Evolutionary conservation across 176 grass and related monocot species (phyloP).

Genomic region (Zoysia japonica): DNA sequence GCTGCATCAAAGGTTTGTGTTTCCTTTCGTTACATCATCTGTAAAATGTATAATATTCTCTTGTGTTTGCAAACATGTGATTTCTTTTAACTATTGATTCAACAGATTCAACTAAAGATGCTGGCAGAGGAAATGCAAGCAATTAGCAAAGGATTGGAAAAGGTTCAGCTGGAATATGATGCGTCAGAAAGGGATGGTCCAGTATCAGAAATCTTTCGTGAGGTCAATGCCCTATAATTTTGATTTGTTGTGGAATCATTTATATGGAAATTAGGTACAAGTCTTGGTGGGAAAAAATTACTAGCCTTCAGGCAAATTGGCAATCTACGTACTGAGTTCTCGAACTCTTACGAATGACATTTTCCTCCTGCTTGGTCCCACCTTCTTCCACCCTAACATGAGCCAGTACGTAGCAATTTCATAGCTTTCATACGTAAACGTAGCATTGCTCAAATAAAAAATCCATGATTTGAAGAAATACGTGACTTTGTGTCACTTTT

Average conservation of each 20-base stretch:
- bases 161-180: slow-evolving; percentile 75
- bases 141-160: slow-evolving; percentile 86
- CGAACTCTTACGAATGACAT: no score
- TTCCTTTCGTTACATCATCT: slow-evolving; percentile 24
- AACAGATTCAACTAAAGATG: slow-evolving; percentile 97
- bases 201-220: slow-evolving; percentile 86
- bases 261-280: slow-evolving; percentile 17
- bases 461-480: no score
- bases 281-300: slow-evolving; percentile 2
- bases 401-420: no score
- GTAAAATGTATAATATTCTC: slow-evolving; percentile 34
- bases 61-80: slow-evolving; percentile 25
- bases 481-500: neutral
- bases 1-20: slow-evolving; percentile 89
- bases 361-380: no score
- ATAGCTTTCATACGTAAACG: no score
- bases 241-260: neutral
- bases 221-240: slow-evolving; percentile 48
- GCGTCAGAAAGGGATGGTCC: slow-evolving; percentile 97
- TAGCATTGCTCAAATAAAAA: no score
- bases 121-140: slow-evolving; percentile 99
- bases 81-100: slow-evolving; percentile 30
- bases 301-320: neutral
- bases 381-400: no score
- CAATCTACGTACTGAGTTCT: no score